Evolutionary conservation across 345 rosid genomes (phyloP).

Genomic region (Chamaenerion angustifolium): DNA sequence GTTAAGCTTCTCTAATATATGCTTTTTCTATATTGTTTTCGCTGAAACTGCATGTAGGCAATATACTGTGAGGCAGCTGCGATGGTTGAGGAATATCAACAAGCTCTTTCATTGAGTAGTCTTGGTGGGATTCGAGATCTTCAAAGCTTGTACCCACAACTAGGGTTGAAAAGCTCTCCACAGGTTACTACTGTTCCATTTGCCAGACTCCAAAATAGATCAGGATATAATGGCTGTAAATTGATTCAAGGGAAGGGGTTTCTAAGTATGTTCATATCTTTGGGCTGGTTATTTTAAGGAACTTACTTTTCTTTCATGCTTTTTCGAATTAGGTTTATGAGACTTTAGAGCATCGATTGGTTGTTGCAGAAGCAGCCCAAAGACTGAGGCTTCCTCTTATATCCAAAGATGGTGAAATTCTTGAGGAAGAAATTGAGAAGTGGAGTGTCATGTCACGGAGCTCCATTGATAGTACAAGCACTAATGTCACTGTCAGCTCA

Average conservation of each 20-base stretch:
- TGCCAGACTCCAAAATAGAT: not conserved
- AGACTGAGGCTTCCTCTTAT: conserved; percentile 87
- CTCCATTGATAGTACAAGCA: conserved; percentile 73
- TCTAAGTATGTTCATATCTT: not conserved
- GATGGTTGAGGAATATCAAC: conserved; percentile 94
- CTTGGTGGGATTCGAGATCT: conserved; percentile 70
- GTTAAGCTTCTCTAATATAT: too few species aligned
- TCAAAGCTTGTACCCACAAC: conserved; percentile 50
- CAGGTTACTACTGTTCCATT: conserved; percentile 27
- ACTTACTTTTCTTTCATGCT: not conserved
- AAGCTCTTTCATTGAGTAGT: conserved; percentile 56
- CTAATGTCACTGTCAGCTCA: conserved; percentile 63
- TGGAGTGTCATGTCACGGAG: conserved; percentile 74
- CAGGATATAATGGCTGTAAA: not conserved
- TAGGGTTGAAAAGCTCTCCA: conserved; percentile 62
- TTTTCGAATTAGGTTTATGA: conserved; percentile 52
- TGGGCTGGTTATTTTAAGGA: not conserved
- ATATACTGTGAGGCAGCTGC: conserved; percentile 75
- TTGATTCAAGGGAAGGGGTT: not conserved
- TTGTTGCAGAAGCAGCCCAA: conserved; percentile 94
- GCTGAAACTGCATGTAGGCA: conserved; percentile 29
- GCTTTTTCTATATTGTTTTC: not conserved
- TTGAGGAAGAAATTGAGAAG: conserved; percentile 85
- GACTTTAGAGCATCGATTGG: conserved; percentile 75
- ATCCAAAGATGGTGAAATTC: conserved; percentile 84